phyloP scores from a whole-genome alignment of 257 asterid genomes.

The Nicotiana attenuata region DNA sequence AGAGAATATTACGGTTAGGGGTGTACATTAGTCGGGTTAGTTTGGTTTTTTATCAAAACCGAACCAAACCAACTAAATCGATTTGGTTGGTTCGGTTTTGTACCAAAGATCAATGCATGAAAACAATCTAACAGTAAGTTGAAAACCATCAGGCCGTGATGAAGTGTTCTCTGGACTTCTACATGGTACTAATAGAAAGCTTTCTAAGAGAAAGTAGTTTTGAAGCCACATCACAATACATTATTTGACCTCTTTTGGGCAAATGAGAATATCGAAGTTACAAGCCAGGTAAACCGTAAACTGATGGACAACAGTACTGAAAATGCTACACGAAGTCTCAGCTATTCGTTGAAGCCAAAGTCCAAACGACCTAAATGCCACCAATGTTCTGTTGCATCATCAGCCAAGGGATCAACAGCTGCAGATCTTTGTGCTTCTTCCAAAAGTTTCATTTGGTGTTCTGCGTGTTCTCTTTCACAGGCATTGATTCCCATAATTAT shows the following conservation, averaged over 20 bases:
- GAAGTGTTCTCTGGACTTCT: neutral
- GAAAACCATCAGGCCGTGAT: neutral
- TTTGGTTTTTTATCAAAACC: no score
- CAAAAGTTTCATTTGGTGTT: slow-evolving; percentile 71
- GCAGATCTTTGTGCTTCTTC: slow-evolving; percentile 57
- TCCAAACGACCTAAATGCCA: neutral
- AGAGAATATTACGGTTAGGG: no score
- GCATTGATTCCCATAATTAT: slow-evolving; percentile 87
- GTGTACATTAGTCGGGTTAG: no score
- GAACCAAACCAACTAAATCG: no score
- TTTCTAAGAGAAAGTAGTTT: neutral
- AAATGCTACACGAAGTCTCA: no score
- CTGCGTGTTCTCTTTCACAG: slow-evolving; percentile 93
- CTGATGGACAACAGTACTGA: neutral
- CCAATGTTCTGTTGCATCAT: slow-evolving; percentile 37
- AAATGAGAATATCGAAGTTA: neutral
- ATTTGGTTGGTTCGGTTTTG: no score
- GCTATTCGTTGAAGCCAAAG: neutral
- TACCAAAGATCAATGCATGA: neutral
- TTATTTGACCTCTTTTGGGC: neutral
- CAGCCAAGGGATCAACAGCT: slow-evolving; percentile 7
- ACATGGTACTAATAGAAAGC: neutral
- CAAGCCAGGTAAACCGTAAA: neutral
- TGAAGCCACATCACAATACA: neutral
- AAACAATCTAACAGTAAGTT: neutral